Evolutionary conservation across 2,329 filamentous ascomycete species (phyloP).

Genomic region (Xylariaceae sp.): DNA sequence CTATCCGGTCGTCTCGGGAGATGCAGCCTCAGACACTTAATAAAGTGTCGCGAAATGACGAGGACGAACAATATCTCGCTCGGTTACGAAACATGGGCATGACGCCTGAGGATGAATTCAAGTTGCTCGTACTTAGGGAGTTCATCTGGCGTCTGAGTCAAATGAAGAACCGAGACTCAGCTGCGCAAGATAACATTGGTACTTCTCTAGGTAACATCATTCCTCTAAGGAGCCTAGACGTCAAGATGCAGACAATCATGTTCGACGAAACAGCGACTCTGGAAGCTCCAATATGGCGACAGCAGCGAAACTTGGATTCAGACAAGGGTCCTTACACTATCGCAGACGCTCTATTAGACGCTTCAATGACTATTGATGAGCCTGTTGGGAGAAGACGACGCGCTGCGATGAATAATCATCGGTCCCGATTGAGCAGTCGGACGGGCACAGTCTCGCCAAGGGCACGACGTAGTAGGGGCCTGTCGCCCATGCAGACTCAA

Average conservation of each 20-base stretch:
- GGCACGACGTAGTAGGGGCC: slow-evolving; percentile 38
- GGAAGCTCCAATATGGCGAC: slow-evolving; percentile 41
- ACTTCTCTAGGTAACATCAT: slow-evolving; percentile 70
- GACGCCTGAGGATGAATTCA: slow-evolving; percentile 81
- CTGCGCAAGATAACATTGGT: slow-evolving; percentile 44
- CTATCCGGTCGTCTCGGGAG: slow-evolving; percentile 60
- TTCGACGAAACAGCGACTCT: slow-evolving; percentile 76
- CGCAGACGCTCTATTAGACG: slow-evolving; percentile 86
- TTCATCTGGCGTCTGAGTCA: slow-evolving; percentile 88
- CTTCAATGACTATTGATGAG: slow-evolving; percentile 84
- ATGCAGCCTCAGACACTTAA: slow-evolving; percentile 60
- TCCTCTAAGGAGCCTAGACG: slow-evolving; percentile 71
- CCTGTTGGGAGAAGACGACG: slow-evolving; percentile 57
- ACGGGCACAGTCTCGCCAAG: slow-evolving; percentile 41
- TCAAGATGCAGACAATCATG: slow-evolving; percentile 86
- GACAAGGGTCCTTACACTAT: slow-evolving; percentile 70
- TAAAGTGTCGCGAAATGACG: slow-evolving; percentile 76
- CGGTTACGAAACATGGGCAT: slow-evolving; percentile 85
- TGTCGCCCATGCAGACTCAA: slow-evolving; percentile 32
- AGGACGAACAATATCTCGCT: slow-evolving; percentile 92
- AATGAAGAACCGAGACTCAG: slow-evolving; percentile 62
- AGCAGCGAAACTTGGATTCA: slow-evolving; percentile 38
- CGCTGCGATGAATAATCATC: slow-evolving; percentile 55
- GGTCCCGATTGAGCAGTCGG: slow-evolving; percentile 45
- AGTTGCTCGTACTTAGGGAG: slow-evolving; percentile 81